Percentiles rank a stretch among this genome's conserved stretches.
Evolutionary conservation across 768 basidiomycete species (phyloP).

Genomic region (Coprinopsis marcescibilis): DNA sequence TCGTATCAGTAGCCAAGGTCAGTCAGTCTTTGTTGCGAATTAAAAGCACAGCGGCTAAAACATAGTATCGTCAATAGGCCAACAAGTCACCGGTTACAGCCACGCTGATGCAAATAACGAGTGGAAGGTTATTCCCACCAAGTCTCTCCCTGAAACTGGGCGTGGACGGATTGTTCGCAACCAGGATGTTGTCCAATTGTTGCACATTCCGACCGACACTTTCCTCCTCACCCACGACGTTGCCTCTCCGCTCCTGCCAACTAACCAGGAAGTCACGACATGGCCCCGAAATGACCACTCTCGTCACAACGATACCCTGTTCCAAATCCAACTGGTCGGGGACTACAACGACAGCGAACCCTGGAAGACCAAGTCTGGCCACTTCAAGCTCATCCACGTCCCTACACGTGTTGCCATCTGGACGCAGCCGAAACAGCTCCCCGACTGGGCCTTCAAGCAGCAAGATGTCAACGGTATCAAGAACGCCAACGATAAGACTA

Average conservation of each 20-base stretch:
- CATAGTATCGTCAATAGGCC: conserved; percentile 44
- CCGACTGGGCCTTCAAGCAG: conserved; percentile 96
- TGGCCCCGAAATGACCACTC: conserved; percentile 73
- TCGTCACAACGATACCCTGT: conserved; percentile 85
- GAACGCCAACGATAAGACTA: conserved; percentile 73
- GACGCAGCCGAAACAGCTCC: conserved; percentile 81
- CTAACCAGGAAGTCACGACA: conserved; percentile 98
- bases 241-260: conserved; percentile 93
- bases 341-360: conserved; percentile 65
- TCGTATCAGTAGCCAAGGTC: conserved; percentile 89
- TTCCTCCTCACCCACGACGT: conserved; percentile 94
- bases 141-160: conserved; percentile 89
- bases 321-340: conserved; percentile 69
- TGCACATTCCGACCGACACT: conserved; percentile 81
- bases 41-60: too few relatives aligned
- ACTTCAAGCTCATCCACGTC: conserved; percentile 87
- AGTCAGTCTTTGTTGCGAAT: neutral
- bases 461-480: conserved; percentile 99
- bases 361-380: conserved; percentile 91
- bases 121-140: conserved; percentile 95
- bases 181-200: conserved; percentile 80
- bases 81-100: conserved; percentile 94
- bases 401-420: conserved; percentile 90
- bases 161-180: conserved; percentile 90
- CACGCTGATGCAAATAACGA: conserved; percentile 93